Evolutionary conservation across 768 basidiomycete species (phyloP).

Genomic region (Phanerochaete sordida): DNA sequence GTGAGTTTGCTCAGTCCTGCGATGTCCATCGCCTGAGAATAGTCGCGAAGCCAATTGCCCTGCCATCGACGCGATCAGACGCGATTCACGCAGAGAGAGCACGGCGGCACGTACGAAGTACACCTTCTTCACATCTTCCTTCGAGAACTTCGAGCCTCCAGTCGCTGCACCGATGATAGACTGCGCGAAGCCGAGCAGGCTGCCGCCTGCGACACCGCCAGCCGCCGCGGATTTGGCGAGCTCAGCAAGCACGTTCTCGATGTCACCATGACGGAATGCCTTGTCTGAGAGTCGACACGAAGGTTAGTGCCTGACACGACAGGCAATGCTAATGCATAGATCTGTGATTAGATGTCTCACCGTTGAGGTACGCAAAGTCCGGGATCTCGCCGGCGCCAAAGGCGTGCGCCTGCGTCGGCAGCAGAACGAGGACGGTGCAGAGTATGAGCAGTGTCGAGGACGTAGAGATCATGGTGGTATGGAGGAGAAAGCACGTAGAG

Average conservation of each 20-base stretch:
- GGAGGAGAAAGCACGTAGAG: neutral
- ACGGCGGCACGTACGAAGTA: slow-evolving; percentile 46
- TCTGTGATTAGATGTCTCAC: slow-evolving; percentile 27
- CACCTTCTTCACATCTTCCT: slow-evolving; percentile 64
- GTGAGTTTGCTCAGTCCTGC: slow-evolving; percentile 64
- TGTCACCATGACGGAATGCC: slow-evolving; percentile 76
- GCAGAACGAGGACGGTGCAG: slow-evolving; percentile 29
- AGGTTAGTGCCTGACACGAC: neutral
- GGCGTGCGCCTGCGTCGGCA: slow-evolving; percentile 43
- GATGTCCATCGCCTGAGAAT: slow-evolving; percentile 74
- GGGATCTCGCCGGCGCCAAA: slow-evolving; percentile 72
- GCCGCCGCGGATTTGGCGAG: slow-evolving; percentile 53
- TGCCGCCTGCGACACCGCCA: slow-evolving; percentile 37
- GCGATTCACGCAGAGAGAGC: neutral
- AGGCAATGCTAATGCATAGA: neutral
- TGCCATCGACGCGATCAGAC: slow-evolving; percentile 17
- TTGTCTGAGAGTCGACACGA: slow-evolving; percentile 40
- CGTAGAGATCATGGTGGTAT: slow-evolving; percentile 18
- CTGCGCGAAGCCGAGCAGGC: slow-evolving; percentile 50
- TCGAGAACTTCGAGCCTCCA: slow-evolving; percentile 58
- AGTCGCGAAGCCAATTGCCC: slow-evolving; percentile 73
- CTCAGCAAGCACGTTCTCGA: slow-evolving; percentile 63
- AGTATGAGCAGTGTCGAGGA: slow-evolving; percentile 22
- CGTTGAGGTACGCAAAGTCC: slow-evolving; percentile 63
- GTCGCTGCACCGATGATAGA: slow-evolving; percentile 41